phyloP scores from a whole-genome alignment of 495 filamentous ascomycete species.

The Neurospora intermedia region DNA sequence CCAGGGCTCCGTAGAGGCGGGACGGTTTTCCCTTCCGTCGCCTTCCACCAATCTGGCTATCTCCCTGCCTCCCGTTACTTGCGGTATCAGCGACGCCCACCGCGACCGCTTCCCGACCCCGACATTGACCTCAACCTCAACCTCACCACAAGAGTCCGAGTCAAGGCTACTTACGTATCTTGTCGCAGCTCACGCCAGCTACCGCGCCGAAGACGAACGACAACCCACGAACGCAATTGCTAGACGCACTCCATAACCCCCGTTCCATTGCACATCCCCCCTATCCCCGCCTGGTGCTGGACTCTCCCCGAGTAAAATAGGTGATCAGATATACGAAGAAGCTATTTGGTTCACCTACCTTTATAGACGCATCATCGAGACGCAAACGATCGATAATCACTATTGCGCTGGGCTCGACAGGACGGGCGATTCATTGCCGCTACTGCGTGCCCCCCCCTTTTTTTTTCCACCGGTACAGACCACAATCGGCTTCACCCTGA shows the following conservation, averaged over 20 bases:
- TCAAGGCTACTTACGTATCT: not conserved
- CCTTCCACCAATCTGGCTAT: not conserved
- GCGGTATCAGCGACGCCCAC: not conserved
- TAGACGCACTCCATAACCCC: not conserved
- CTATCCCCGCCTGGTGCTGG: not conserved
- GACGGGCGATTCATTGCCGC: not conserved
- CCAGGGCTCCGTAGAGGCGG: not conserved
- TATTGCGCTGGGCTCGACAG: not conserved
- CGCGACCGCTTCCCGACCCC: not conserved
- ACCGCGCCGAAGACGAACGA: not conserved
- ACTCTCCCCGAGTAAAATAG: not conserved
- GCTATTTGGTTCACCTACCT: not conserved
- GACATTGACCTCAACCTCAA: not conserved
- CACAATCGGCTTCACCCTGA: not conserved
- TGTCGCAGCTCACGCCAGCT: not conserved
- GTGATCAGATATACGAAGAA: not conserved
- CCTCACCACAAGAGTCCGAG: not conserved
- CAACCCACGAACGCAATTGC: not conserved
- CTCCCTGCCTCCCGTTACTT: not conserved
- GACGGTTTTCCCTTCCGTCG: not conserved
- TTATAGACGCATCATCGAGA: not conserved
- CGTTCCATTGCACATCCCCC: not conserved
- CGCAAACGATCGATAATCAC: not conserved
- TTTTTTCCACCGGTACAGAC: not conserved
- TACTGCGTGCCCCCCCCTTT: not conserved